These are phyloP conservation scores for Catharanthus roseus DNA, from an alignment of 257 asterid species.

Conservation along the genomic window DNA sequence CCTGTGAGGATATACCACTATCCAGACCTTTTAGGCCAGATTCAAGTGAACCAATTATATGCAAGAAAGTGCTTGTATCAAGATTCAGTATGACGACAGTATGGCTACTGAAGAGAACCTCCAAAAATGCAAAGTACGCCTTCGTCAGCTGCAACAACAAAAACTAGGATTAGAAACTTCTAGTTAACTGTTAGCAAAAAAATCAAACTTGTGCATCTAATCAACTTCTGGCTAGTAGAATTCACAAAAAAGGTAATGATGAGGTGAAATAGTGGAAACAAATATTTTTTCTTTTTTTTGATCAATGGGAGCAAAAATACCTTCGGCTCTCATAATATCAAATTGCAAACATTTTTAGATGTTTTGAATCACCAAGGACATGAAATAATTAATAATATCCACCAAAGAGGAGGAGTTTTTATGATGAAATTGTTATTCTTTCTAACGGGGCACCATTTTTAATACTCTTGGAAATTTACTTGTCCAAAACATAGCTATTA, in stretches of 20 bases:
- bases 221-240: neutral
- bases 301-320: neutral
- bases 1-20: slow-evolving; percentile 87
- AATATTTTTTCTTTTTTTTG: neutral
- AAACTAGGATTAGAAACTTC: neutral
- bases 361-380: neutral
- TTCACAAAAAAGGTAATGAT: neutral
- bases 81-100: slow-evolving; percentile 62
- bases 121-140: slow-evolving; percentile 90
- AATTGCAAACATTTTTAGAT: neutral
- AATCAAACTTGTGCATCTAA: neutral
- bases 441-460: neutral
- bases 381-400: neutral
- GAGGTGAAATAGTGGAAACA: neutral
- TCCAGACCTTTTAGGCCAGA: slow-evolving; percentile 95
- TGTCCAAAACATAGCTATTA: neutral
- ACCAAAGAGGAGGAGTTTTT: neutral
- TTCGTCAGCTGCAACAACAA: slow-evolving; percentile 62
- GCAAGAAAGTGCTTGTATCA: slow-evolving; percentile 73
- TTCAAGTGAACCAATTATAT: slow-evolving; percentile 87
- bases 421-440: neutral
- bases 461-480: neutral
- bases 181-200: neutral
- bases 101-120: slow-evolving; percentile 83
- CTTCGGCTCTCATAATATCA: neutral